Base-by-base conservation (phyloP, 1,284 basidiomycete species). In the Neolentinus lepideus region DNA sequence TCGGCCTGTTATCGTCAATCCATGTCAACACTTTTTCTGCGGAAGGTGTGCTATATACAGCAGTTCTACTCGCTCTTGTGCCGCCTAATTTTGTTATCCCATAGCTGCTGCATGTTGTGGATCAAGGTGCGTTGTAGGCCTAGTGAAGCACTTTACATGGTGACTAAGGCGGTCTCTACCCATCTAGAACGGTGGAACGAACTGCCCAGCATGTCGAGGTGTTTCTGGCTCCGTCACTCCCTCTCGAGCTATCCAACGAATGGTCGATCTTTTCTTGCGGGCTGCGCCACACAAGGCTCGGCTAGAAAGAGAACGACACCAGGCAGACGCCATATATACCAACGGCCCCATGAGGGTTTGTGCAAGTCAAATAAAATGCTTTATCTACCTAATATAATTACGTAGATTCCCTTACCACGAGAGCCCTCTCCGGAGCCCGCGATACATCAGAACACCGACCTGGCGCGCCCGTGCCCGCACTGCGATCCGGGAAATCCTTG, bases 1-100 rank as follows among this genome's bases (percentile, higher is more conserved):
- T 68, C 75, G 79, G 57, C 88, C 88, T 3, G 88, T 91, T 9
- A 72, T 89, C 27, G 87, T 91, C 51, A 74, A 77, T 26, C 89
- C 89, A 19, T 91, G 88, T 65, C 86, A 91, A 62, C 89, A 90
- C 74, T 90, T 87, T 75, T 92, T 89, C 66, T 92, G 88, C 64
- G 90, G 86, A 70, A 90, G 87, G 89, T 90, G 68, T 24, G 43
- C n/a, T 46, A n/a, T 52, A 51, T 50, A 33, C n/a, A 56, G 51
- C 10, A 26, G 36, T 19, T 24, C 10, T 43, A 31, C 47, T 33
- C 16, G 9, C 48, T 19, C 22, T 43, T 52, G 52, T 11, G 60
- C 65, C 35, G 63, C 61, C 56, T 16, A 45, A 6, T 45, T 53
- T 54, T 31, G 35, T 38, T 25, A 52, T 19, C 25, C 36, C 57